Evolutionary conservation across 2,329 filamentous ascomycete genomes (phyloP).

Genomic region (Cladorrhinum sp.): DNA sequence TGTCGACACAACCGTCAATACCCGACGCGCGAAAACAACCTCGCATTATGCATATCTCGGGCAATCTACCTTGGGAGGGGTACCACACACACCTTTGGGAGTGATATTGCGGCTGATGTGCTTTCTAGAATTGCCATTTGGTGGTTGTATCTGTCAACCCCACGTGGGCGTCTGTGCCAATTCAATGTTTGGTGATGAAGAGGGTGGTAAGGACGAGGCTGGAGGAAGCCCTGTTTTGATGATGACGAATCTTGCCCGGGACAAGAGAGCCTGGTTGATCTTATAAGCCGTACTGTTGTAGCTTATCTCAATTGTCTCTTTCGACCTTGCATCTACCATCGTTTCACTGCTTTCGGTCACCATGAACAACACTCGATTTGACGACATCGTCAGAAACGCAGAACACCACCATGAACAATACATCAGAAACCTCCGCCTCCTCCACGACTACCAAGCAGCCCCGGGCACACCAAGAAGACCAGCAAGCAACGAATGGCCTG

Average conservation of each 20-base stretch:
- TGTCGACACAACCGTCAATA: too few species aligned
- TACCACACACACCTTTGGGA: background rate
- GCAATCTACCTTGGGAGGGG: too few species aligned
- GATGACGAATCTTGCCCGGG: background rate
- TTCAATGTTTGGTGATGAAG: background rate
- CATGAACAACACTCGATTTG: slow-evolving; percentile 15
- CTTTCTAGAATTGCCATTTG: slow-evolving; percentile 1
- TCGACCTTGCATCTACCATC: too few species aligned
- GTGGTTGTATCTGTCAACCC: background rate
- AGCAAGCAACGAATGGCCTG: background rate
- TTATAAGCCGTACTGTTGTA: background rate
- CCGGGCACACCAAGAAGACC: slow-evolving; percentile 2
- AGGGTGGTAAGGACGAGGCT: slow-evolving; percentile 6
- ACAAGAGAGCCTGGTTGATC: background rate
- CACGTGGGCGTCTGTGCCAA: background rate
- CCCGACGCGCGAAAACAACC: background rate
- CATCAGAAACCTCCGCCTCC: slow-evolving; percentile 22
- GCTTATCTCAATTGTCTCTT: background rate
- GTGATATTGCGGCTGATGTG: background rate
- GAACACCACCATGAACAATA: slow-evolving; percentile 25
- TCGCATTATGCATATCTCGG: background rate
- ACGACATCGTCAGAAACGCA: slow-evolving; percentile 22
- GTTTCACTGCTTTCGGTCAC: background rate
- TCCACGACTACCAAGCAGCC: slow-evolving; percentile 15
- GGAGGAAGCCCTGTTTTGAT: background rate